Base-by-base conservation (phyloP, 2,329 filamentous ascomycete genomes). In the Endothia cerciana region DNA sequence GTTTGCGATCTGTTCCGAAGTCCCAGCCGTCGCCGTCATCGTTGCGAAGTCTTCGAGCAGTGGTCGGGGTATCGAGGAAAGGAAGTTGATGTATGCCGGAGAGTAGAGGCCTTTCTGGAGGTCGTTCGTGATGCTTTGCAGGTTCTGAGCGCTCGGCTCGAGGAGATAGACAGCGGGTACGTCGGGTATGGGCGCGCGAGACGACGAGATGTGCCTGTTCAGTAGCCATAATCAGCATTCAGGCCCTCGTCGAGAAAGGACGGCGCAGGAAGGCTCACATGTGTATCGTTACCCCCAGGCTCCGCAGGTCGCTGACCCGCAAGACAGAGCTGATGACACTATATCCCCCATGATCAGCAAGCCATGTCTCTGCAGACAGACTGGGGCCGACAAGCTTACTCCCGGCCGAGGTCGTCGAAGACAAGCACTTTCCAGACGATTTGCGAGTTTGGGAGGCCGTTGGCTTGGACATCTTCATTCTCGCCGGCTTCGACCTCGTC, bases 371-470 rank as follows among this genome's bases (percentile, higher is more conserved):
- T 33, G n/a, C 28, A 36, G 33, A 30, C 2, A 4, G 8, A 1
- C 13, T 28, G 41, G 61, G 17, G 25, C 28, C 28, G 55, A 13
- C 13, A 36, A 47, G 41, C 66, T 56, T 68, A 68, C 66, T 69
- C 57, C 28, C 65, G 62, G 11, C 67, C 61, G 25, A 78, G 63
- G 69, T 88, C 88, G 78, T 99, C 96, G 75, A 99, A 98, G 11
- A 99, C 93, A 62, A 99, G 83, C 7, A 98, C 92, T 78, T 98
- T 98, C 94, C 94, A 98, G 80, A 97, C 82, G 62, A 97, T 91
- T 19, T 92, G 90, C n/a, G 89, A 89, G 45, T 89, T 86, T 28
- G 90, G 87, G 11, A 90, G 78, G 60, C 88, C 89, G 73, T 89
- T 89, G 64, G 86, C 82, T 56, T 86, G 81, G 47, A 84, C 77